A percentile compares a stretch with the other conserved stretches of the same genome.
Evolutionary conservation across 1,284 basidiomycete species (phyloP).

Genomic region (Trametes sp.): DNA sequence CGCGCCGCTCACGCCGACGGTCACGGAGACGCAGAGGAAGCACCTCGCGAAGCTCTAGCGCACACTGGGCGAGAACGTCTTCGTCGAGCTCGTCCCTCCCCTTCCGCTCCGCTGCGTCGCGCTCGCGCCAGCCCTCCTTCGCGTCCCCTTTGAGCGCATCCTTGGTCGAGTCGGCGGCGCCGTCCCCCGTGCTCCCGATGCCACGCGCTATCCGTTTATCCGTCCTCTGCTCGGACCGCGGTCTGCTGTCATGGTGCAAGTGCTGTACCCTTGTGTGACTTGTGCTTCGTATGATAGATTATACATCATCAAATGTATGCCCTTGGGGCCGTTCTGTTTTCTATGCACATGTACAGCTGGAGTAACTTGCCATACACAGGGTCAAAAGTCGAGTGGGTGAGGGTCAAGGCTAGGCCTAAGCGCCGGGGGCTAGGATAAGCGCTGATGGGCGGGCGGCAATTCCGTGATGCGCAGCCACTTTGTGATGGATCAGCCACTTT

Average conservation of each 20-base stretch:
- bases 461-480: too few species aligned
- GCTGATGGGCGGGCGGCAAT: too few species aligned
- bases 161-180: background rate
- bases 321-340: background rate
- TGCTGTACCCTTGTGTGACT: background rate
- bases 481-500: too few species aligned
- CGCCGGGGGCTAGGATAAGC: too few species aligned
- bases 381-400: too few species aligned
- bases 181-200: constrained; percentile 1
- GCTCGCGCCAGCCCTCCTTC: constrained; percentile 10
- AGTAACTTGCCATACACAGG: too few species aligned
- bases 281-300: background rate
- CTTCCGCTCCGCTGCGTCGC: constrained; percentile 12
- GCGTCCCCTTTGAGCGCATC: background rate
- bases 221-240: background rate
- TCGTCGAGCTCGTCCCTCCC: constrained; percentile 58
- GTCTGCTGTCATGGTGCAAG: background rate
- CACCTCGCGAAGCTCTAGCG: constrained; percentile 59
- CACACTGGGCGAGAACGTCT: constrained; percentile 62
- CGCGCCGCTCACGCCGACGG: constrained; percentile 35
- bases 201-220: background rate
- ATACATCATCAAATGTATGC: constrained; percentile 1
- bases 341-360: too few species aligned
- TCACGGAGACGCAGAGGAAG: constrained; percentile 40
- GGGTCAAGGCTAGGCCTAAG: too few species aligned